Percentiles rank a stretch among this genome's conserved stretches.
These are phyloP conservation scores for Comarum palustre DNA, from an alignment of 306 rosid species.

Conservation along the genomic window DNA sequence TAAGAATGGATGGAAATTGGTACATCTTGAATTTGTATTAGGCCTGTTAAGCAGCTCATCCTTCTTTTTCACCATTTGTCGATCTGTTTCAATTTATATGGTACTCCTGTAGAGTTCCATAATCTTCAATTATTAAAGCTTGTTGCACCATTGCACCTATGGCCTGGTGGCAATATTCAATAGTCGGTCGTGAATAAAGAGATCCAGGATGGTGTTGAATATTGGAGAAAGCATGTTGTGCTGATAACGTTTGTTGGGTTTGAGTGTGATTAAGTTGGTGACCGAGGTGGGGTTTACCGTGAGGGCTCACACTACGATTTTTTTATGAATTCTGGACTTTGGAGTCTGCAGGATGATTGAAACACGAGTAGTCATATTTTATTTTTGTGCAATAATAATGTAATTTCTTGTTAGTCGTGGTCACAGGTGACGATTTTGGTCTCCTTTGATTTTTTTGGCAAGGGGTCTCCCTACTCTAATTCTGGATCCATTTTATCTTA, in stretches of 20 bases:
- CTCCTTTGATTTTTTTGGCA: too few species aligned
- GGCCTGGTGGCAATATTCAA: slow-evolving; percentile 3
- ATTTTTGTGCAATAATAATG: neutral
- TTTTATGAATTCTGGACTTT: neutral
- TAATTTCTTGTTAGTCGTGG: neutral
- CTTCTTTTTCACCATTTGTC: neutral
- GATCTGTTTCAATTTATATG: neutral
- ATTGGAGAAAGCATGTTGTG: neutral
- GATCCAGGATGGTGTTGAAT: slow-evolving; percentile 1
- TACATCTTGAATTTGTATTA: neutral
- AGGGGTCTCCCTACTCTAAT: too few species aligned
- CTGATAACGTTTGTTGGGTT: neutral
- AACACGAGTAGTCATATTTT: neutral
- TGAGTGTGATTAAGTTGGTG: neutral
- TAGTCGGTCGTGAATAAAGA: neutral
- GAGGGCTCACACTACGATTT: neutral
- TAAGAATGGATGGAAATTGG: slow-evolving; percentile 6
- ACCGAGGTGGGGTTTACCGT: neutral
- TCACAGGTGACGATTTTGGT: neutral
- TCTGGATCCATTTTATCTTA: neutral
- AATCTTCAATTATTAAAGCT: neutral
- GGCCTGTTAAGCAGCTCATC: neutral
- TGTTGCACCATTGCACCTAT: neutral
- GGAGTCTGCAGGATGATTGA: neutral
- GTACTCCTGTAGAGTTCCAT: neutral